These are phyloP conservation scores for Chamaenerion angustifolium DNA, from an alignment of 345 rosid species.

Conservation along the genomic window DNA sequence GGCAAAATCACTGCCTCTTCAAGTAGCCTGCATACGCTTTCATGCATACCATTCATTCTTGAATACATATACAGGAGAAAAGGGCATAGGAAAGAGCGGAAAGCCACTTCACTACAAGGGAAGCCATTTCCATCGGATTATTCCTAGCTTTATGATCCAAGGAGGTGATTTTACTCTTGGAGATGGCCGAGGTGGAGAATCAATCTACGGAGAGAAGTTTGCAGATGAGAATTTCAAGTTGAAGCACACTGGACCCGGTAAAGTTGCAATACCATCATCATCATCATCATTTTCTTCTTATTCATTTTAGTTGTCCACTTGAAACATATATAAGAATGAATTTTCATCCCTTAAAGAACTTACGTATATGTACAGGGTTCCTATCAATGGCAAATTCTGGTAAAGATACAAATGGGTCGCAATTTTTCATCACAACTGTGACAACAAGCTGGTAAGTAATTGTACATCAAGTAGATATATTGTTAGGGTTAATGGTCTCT, in stretches of 20 bases:
- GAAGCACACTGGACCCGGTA: constrained; percentile 93
- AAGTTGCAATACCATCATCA: background rate
- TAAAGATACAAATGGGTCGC: constrained; percentile 80
- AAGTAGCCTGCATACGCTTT: background rate
- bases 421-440: constrained; percentile 86
- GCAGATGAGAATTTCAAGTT: constrained; percentile 91
- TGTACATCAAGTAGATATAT: background rate
- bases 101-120: constrained; percentile 84
- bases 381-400: constrained; percentile 98
- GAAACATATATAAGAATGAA: background rate
- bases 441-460: constrained; percentile 68
- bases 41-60: background rate
- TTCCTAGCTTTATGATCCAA: constrained; percentile 86
- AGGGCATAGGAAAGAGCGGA: constrained; percentile 80
- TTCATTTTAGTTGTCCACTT: too few species aligned
- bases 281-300: background rate
- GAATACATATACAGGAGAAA: constrained; percentile 41
- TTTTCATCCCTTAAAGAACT: background rate
- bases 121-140: constrained; percentile 73
- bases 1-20: background rate
- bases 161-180: constrained; percentile 97
- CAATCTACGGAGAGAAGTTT: constrained; percentile 90
- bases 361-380: constrained; percentile 26
- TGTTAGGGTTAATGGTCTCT: too few species aligned
- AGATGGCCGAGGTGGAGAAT: constrained; percentile 93